phyloP scores from a whole-genome alignment of 192 early-diverging fungal genomes.

The Backusella westeae region DNA sequence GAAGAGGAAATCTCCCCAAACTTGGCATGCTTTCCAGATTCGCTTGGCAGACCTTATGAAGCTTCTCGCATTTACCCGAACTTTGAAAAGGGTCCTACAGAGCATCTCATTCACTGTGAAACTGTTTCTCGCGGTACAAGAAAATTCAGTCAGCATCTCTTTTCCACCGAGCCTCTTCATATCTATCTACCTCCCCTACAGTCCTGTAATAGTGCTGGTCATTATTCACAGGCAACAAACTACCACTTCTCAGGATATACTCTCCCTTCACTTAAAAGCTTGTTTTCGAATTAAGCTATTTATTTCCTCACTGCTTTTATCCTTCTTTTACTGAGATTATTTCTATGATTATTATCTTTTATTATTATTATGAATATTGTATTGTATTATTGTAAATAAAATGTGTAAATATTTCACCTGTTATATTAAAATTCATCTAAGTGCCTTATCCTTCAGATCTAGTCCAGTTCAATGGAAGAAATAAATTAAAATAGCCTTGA shows the following conservation, averaged over 20 bases:
- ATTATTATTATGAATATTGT: neutral
- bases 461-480: neutral
- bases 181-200: conserved; percentile 5
- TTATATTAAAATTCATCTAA: neutral
- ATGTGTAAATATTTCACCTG: neutral
- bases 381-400: neutral
- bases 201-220: neutral
- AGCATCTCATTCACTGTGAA: neutral
- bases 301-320: neutral
- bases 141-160: neutral
- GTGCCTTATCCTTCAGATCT: neutral
- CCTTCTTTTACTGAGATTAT: neutral
- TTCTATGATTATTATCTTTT: neutral
- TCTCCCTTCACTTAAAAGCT: conserved; percentile 8
- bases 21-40: neutral
- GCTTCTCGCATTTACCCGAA: neutral
- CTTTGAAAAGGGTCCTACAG: neutral
- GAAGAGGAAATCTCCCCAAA: neutral
- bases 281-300: conserved; percentile 3
- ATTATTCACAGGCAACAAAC: neutral
- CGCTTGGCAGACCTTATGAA: neutral
- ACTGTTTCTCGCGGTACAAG: neutral
- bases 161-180: neutral
- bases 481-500: neutral
- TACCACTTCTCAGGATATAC: neutral